Conservation (phyloP, 192 early-diverging fungal genomes). For the Rhizophagus sp. region DNA sequence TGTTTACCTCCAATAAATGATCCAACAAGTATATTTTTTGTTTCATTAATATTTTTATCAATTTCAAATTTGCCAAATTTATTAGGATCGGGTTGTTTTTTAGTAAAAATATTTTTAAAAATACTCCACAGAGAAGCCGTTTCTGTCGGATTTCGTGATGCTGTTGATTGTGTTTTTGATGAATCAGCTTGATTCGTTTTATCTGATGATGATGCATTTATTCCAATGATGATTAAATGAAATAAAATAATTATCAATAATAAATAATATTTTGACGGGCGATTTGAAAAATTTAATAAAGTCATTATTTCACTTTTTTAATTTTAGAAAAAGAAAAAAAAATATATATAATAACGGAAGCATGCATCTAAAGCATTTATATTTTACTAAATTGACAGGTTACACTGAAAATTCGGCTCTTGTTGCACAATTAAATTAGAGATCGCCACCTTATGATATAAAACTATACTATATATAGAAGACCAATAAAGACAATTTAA, state of each 20-base stretch:
- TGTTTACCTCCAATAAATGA: not conserved
- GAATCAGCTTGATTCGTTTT: not conserved
- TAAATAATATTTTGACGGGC: not conserved
- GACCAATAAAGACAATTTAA: too few species aligned
- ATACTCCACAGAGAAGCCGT: not conserved
- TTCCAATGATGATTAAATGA: not conserved
- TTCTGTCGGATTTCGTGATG: not conserved
- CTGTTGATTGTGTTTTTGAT: not conserved
- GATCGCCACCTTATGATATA: too few species aligned
- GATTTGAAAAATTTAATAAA: not conserved
- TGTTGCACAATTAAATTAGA: too few species aligned
- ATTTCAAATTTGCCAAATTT: not conserved
- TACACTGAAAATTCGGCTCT: too few species aligned
- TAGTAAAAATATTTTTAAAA: not conserved
- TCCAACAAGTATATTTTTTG: conserved; percentile 3
- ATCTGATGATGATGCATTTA: not conserved
- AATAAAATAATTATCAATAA: not conserved
- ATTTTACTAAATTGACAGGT: too few species aligned
- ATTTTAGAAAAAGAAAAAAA: not conserved
- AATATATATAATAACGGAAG: too few species aligned
- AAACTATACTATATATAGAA: too few species aligned
- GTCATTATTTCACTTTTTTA: not conserved
- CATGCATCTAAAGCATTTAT: too few species aligned
- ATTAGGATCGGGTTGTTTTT: not conserved
- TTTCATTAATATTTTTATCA: not conserved